phyloP scores from a whole-genome alignment of 148 eudicot species.

The Salicornia ramosissima region DNA sequence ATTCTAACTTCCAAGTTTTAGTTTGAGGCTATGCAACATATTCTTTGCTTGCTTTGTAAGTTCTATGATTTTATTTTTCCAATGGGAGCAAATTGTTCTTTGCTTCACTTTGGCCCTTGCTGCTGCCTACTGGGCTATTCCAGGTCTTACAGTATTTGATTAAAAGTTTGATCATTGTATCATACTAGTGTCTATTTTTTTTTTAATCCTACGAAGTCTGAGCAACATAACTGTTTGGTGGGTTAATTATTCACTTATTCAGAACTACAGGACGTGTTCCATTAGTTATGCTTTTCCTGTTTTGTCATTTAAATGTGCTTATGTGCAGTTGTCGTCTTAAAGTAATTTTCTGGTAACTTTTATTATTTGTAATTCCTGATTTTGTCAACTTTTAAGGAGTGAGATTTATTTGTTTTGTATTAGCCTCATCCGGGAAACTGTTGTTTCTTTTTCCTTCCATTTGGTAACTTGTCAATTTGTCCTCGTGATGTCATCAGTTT shows the following conservation, averaged over 20 bases:
- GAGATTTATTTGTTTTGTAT: neutral
- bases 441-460: neutral
- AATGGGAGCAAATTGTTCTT: neutral
- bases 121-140: neutral
- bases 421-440: neutral
- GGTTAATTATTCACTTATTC: neutral
- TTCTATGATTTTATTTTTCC: neutral
- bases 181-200: neutral
- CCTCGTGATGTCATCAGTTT: neutral
- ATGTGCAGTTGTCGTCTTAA: neutral
- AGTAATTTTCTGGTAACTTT: neutral
- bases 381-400: neutral
- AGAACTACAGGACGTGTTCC: too few species aligned
- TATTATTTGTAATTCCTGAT: neutral
- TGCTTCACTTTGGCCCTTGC: neutral
- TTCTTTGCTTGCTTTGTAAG: conserved; percentile 9
- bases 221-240: neutral
- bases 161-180: neutral
- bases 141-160: neutral
- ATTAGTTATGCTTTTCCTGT: neutral
- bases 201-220: neutral
- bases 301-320: neutral
- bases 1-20: neutral
- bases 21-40: neutral
- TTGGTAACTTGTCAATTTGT: neutral